A percentile compares a stretch with the other conserved stretches of the same genome.
Conservation (phyloP, 2,329 filamentous ascomycete genomes). For the Chaetomium globosum region DNA sequence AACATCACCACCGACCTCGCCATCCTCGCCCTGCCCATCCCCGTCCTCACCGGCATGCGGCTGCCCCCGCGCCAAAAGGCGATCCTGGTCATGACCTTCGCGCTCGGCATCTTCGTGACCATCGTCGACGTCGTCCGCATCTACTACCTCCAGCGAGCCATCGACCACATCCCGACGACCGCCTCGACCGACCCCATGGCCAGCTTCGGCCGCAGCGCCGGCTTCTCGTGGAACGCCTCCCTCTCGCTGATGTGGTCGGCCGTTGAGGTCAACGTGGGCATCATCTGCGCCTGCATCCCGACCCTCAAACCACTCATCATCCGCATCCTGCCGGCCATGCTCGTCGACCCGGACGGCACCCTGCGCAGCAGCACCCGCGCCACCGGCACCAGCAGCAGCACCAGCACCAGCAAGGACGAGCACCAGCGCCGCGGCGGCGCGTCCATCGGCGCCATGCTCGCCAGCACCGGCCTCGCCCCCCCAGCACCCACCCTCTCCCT, state of each 20-base stretch:
- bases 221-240: conserved; percentile 74
- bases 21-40: conserved; percentile 84
- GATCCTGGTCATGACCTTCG: conserved; percentile 83
- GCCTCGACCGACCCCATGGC: conserved; percentile 45
- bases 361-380: conserved; percentile 39
- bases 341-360: conserved; percentile 56
- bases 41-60: conserved; percentile 82
- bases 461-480: background rate
- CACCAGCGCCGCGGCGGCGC: background rate
- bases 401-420: conserved; percentile 21
- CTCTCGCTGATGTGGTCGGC: conserved; percentile 91
- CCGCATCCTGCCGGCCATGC: conserved; percentile 59
- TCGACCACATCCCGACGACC: conserved; percentile 48
- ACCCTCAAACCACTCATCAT: conserved; percentile 84
- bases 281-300: conserved; percentile 90
- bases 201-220: conserved; percentile 55
- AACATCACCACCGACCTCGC: conserved; percentile 91
- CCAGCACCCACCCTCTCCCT: conserved; percentile 1
- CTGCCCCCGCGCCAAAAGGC: conserved; percentile 84
- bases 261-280: conserved; percentile 86
- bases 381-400: conserved; percentile 32
- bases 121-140: conserved; percentile 88
- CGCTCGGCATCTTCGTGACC: conserved; percentile 82
- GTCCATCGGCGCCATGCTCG: background rate
- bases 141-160: conserved; percentile 81